Percentiles rank a stretch among this genome's conserved stretches.
Conservation (phyloP, 1,284 basidiomycete genomes). For the Rhodotorula sp. region DNA sequence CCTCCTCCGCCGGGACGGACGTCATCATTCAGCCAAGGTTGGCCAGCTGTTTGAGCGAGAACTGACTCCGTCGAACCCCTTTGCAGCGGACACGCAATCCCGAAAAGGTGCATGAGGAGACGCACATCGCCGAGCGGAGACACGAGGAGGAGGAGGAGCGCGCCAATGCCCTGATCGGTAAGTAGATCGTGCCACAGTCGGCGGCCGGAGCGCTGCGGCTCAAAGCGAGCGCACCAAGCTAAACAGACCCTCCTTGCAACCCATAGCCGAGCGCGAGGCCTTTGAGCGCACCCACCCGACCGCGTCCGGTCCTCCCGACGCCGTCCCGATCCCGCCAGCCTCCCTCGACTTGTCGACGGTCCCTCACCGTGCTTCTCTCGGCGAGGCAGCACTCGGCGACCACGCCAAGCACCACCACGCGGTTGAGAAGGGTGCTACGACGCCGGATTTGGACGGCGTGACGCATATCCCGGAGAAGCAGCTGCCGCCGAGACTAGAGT, state of each 20-base stretch:
- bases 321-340: background rate
- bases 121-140: background rate
- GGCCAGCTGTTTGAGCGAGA: background rate
- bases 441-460: slow-evolving; percentile 20
- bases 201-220: background rate
- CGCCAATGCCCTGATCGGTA: slow-evolving; percentile 21
- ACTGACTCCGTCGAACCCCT: too few relatives aligned
- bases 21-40: background rate
- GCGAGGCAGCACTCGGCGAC: slow-evolving; percentile 11
- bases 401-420: background rate
- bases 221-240: background rate
- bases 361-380: slow-evolving; percentile 11
- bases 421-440: background rate
- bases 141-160: slow-evolving; percentile 18
- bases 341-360: slow-evolving; percentile 3
- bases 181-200: background rate
- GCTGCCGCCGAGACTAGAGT: slow-evolving; percentile 7
- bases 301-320: slow-evolving; percentile 2
- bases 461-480: slow-evolving; percentile 29
- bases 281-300: slow-evolving; percentile 9
- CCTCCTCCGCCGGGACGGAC: background rate
- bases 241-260: too few relatives aligned
- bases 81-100: slow-evolving; percentile 14
- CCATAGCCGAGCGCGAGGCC: slow-evolving; percentile 17
- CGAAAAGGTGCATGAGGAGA: slow-evolving; percentile 1